A percentile compares a stretch with the other conserved stretches of the same genome.
Conservation (phyloP, 495 filamentous ascomycete species). For the Hypoxylon trugodes region DNA sequence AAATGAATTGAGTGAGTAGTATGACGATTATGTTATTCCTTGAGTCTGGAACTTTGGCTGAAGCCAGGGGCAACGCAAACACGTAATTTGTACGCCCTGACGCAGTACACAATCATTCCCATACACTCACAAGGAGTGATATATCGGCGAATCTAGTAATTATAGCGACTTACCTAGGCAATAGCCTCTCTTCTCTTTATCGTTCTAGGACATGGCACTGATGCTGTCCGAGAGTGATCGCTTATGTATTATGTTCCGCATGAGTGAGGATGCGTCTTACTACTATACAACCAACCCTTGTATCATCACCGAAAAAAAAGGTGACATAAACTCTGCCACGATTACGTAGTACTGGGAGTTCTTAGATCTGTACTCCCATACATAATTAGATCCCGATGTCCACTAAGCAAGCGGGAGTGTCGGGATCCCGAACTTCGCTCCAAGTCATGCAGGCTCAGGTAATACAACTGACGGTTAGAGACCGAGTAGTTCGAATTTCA, state of each 20-base stretch:
- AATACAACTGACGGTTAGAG: slow-evolving; percentile 2
- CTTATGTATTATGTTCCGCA: neutral
- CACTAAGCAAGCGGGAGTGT: slow-evolving; percentile 21
- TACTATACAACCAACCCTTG: slow-evolving; percentile 6
- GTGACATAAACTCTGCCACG: slow-evolving; percentile 9
- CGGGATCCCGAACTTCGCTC: slow-evolving; percentile 16
- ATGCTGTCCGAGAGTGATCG: neutral
- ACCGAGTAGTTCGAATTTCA: neutral
- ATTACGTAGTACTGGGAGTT: slow-evolving; percentile 26
- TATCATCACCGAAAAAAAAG: slow-evolving; percentile 13
- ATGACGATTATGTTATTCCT: neutral
- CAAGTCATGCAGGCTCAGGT: slow-evolving; percentile 12
- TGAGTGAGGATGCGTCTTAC: slow-evolving; percentile 16
- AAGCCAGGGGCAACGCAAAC: slow-evolving; percentile 22
- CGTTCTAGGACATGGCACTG: neutral
- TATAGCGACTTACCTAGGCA: neutral
- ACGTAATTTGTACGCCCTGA: slow-evolving; percentile 14
- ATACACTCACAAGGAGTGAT: neutral
- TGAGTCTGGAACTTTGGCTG: slow-evolving; percentile 10
- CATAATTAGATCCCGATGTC: slow-evolving; percentile 28
- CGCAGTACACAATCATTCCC: slow-evolving; percentile 2
- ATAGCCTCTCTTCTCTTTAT: slow-evolving; percentile 4
- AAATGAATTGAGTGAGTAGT: slow-evolving; percentile 13
- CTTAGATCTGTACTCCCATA: slow-evolving; percentile 32
- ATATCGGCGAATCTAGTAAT: neutral